These are phyloP conservation scores for Closterium sp. DNA, from an alignment of 139 green algal genomes.

Conservation along the genomic window DNA sequence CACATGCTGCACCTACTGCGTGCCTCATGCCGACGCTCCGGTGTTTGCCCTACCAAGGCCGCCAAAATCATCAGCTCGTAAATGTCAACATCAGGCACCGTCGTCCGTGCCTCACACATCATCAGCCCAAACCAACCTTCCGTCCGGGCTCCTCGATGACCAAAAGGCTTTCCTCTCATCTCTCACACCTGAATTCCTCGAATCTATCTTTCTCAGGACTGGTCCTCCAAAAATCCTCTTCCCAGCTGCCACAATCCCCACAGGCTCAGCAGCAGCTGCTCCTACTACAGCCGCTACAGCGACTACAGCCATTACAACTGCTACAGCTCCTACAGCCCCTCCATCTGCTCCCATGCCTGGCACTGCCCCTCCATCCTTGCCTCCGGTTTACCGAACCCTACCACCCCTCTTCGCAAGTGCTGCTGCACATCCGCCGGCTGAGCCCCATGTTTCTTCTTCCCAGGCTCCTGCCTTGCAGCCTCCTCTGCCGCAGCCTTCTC, in stretches of 20 bases:
- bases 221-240: neutral
- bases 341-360: neutral
- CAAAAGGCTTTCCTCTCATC: neutral
- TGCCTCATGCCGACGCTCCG: neutral
- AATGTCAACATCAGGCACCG: neutral
- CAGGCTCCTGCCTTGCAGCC: neutral
- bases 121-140: neutral
- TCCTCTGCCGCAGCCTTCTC: neutral
- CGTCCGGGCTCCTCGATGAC: no score
- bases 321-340: neutral
- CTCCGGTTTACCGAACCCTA: no score
- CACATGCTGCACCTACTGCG: neutral
- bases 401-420: no score
- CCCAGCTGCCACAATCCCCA: no score
- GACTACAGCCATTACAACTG: neutral
- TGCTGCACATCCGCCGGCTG: neutral
- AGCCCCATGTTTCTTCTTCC: neutral
- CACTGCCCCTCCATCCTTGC: neutral
- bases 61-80: neutral
- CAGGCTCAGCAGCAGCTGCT: neutral
- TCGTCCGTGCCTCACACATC: neutral
- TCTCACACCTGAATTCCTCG: neutral
- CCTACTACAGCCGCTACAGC: neutral
- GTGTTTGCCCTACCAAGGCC: neutral
- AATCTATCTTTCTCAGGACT: neutral